Evolutionary conservation across 257 asterid species (phyloP).

Genomic region (Scutellaria barbata): DNA sequence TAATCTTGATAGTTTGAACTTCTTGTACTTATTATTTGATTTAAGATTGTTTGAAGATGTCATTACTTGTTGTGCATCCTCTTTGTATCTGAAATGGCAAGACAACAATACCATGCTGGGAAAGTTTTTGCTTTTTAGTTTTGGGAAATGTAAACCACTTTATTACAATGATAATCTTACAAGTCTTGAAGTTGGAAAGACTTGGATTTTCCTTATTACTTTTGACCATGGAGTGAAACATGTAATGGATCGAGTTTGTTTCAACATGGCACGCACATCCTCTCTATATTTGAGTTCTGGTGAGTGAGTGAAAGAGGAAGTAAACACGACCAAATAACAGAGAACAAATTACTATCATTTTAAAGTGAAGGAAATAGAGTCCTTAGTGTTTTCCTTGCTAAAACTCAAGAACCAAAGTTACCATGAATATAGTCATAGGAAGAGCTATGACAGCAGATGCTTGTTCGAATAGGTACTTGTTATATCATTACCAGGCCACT

Average conservation of each 20-base stretch:
- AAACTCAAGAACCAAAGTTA: not conserved
- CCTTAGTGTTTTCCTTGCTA: not conserved
- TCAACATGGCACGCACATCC: not conserved
- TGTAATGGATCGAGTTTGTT: not conserved
- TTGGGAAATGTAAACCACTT: not conserved
- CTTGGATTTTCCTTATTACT: slow-evolving; percentile 8
- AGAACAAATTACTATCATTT: too few species aligned
- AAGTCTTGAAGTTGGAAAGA: slow-evolving; percentile 9
- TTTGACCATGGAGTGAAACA: slow-evolving; percentile 1
- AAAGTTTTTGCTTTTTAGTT: not conserved
- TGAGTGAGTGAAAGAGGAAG: not conserved
- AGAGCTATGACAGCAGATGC: not conserved
- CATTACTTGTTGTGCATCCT: not conserved
- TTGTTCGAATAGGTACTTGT: not conserved
- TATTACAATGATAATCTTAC: not conserved
- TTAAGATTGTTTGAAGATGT: slow-evolving; percentile 16
- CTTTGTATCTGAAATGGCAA: not conserved
- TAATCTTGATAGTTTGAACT: not conserved
- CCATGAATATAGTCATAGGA: not conserved
- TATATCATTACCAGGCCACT: not conserved
- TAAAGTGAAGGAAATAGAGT: too few species aligned
- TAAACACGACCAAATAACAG: too few species aligned
- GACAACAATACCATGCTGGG: not conserved
- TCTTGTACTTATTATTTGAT: not conserved
- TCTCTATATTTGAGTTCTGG: not conserved